phyloP scores from a whole-genome alignment of 495 filamentous ascomycete species.

The Aspergillus nidulans region DNA sequence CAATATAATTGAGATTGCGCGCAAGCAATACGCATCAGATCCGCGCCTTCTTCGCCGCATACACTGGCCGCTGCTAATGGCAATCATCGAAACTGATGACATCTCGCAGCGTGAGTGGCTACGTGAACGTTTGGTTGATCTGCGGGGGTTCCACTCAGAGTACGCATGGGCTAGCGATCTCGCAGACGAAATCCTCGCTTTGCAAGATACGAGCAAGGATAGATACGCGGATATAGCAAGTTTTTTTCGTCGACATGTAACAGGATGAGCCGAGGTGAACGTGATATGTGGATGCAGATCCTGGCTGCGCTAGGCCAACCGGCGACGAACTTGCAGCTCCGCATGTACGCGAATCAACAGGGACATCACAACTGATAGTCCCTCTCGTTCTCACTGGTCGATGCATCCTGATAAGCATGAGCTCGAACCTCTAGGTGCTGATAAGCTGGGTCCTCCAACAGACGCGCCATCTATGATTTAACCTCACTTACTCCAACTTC shows the following conservation, averaged over 20 bases:
- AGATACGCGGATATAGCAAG: slow-evolving; percentile 31
- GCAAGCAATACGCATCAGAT: slow-evolving; percentile 34
- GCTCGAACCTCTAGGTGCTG: slow-evolving; percentile 1
- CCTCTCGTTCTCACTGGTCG: slow-evolving; percentile 5
- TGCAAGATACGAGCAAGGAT: slow-evolving; percentile 26
- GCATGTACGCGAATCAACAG: background rate
- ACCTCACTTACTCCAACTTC: background rate
- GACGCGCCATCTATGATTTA: background rate
- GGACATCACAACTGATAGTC: slow-evolving; percentile 5
- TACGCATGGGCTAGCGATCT: slow-evolving; percentile 33
- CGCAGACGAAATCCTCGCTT: slow-evolving; percentile 30
- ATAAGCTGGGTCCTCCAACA: slow-evolving; percentile 1
- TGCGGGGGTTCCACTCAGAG: slow-evolving; percentile 31
- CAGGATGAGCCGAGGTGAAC: background rate
- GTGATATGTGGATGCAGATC: background rate
- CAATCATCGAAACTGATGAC: slow-evolving; percentile 39
- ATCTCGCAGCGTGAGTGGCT: slow-evolving; percentile 36
- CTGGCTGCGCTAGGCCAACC: background rate
- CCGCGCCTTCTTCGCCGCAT: slow-evolving; percentile 35
- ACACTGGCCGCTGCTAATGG: slow-evolving; percentile 46
- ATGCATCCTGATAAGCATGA: background rate
- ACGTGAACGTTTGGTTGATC: slow-evolving; percentile 31
- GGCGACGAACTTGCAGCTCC: slow-evolving; percentile 2
- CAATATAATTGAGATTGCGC: slow-evolving; percentile 35
- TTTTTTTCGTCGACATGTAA: slow-evolving; percentile 21